phyloP scores from a whole-genome alignment of 148 eudicot genomes.

The Fagopyrum tataricum region DNA sequence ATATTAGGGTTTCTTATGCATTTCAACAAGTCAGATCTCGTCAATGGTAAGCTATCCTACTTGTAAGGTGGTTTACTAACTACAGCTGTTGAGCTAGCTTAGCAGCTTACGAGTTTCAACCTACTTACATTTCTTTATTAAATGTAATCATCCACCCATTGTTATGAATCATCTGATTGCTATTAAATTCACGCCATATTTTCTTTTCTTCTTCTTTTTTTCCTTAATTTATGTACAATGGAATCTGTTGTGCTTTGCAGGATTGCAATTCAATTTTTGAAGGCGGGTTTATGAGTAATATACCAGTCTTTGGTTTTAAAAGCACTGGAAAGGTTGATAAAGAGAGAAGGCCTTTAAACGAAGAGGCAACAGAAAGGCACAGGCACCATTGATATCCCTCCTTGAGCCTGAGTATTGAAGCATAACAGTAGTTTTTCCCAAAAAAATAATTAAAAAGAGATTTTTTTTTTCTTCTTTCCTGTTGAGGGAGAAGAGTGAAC shows the following conservation, averaged over 20 bases:
- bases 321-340: slow-evolving; percentile 29
- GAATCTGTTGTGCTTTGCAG: neutral
- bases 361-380: slow-evolving; percentile 15
- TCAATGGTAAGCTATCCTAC: neutral
- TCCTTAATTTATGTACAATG: neutral
- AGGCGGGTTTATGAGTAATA: slow-evolving; percentile 9
- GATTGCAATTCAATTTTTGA: neutral
- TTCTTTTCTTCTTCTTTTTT: neutral
- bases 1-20: neutral
- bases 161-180: neutral
- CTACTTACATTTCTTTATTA: slow-evolving; percentile 2
- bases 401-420: slow-evolving; percentile 20
- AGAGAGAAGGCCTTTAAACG: slow-evolving; percentile 21
- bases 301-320: slow-evolving; percentile 34
- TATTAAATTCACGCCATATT: neutral
- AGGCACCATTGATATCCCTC: slow-evolving; percentile 10
- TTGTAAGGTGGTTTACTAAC: neutral
- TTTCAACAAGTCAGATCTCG: neutral
- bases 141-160: neutral
- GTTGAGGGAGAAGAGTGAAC: neutral
- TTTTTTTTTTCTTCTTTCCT: neutral
- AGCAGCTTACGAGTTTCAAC: neutral
- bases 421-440: slow-evolving; percentile 4
- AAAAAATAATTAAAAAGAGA: neutral
- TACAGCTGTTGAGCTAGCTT: neutral